Conservation (phyloP, 306 rosid genomes). For the Quercus mongolica region DNA sequence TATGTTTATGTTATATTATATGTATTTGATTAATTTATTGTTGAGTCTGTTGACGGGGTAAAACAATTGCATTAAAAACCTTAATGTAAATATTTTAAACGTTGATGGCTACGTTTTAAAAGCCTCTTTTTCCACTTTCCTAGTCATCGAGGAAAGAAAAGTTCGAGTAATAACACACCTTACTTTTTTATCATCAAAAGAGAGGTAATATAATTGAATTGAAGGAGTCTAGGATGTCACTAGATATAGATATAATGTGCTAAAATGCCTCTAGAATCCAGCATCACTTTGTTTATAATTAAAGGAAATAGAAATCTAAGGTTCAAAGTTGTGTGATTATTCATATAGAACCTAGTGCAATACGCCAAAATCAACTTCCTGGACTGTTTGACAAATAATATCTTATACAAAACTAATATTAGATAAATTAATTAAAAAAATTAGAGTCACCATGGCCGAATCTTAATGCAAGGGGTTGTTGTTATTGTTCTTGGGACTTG, state of each 20-base stretch:
- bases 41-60: conserved; percentile 15
- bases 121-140: conserved; percentile 25
- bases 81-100: conserved; percentile 1
- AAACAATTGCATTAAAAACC: conserved; percentile 20
- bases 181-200: conserved; percentile 1
- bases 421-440: conserved; percentile 18
- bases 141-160: conserved; percentile 24
- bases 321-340: neutral
- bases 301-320: neutral
- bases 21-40: neutral
- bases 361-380: conserved; percentile 31
- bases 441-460: conserved; percentile 14
- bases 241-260: neutral
- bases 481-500: conserved; percentile 34
- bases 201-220: conserved; percentile 20
- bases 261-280: neutral
- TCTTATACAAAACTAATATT: neutral
- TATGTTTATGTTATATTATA: neutral
- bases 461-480: conserved; percentile 27
- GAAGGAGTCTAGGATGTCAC: conserved; percentile 22
- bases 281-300: neutral
- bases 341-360: conserved; percentile 8
- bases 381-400: conserved; percentile 18
- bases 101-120: conserved; percentile 8
- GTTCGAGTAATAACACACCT: neutral